Percentiles rank a stretch among this genome's conserved stretches.
Evolutionary conservation across 2,329 filamentous ascomycete species (phyloP).

Genomic region (Neofusicoccum ribis): DNA sequence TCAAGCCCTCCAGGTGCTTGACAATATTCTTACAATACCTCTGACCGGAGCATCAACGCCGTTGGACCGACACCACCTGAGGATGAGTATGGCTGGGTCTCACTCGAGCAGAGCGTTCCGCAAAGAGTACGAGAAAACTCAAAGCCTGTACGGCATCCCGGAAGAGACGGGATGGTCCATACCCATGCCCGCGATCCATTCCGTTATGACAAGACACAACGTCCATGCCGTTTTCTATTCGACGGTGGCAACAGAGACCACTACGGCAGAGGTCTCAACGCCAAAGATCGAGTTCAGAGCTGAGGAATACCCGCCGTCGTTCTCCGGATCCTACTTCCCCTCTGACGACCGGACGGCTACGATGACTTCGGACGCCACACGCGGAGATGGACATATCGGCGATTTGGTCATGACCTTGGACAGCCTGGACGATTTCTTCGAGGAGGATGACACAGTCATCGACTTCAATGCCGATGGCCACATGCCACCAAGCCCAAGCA

Average conservation of each 20-base stretch:
- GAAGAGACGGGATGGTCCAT: slow-evolving; percentile 96
- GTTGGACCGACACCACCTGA: slow-evolving; percentile 89
- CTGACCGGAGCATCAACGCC: slow-evolving; percentile 62
- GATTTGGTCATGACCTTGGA: slow-evolving; percentile 70
- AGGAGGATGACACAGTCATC: slow-evolving; percentile 43
- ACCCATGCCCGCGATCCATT: slow-evolving; percentile 86
- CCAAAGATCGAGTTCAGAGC: slow-evolving; percentile 90
- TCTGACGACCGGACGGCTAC: slow-evolving; percentile 74
- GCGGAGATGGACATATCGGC: slow-evolving; percentile 71
- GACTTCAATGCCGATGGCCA: slow-evolving; percentile 36
- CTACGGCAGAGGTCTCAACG: slow-evolving; percentile 64
- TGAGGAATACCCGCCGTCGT: slow-evolving; percentile 69
- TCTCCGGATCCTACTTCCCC: slow-evolving; percentile 66
- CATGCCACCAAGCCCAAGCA: slow-evolving; percentile 33
- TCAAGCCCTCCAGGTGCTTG: slow-evolving; percentile 85
- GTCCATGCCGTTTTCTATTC: slow-evolving; percentile 97
- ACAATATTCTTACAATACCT: slow-evolving; percentile 93
- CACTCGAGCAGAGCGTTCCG: slow-evolving; percentile 77
- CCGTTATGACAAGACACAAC: slow-evolving; percentile 80
- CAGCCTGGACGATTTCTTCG: slow-evolving; percentile 58
- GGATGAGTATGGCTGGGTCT: slow-evolving; percentile 96
- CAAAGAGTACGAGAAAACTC: slow-evolving; percentile 92
- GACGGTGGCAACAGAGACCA: slow-evolving; percentile 59
- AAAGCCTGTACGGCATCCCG: slow-evolving; percentile 94
- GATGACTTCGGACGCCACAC: slow-evolving; percentile 85